Evolutionary conservation across 495 filamentous ascomycete species (phyloP).

Genomic region (Aspergillus baeticus): DNA sequence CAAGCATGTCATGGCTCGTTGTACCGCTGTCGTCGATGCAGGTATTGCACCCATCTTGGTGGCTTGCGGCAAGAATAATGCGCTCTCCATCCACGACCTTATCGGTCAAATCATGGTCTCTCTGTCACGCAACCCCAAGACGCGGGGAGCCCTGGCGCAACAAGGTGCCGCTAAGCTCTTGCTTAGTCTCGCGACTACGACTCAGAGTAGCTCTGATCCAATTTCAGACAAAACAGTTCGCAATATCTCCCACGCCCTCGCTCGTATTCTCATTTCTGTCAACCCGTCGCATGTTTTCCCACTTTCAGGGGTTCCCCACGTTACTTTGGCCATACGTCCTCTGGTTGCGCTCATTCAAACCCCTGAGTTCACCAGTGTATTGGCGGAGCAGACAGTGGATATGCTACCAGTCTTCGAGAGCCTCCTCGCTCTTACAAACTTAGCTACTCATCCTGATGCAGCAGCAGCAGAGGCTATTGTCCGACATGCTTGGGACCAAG

Average conservation of each 20-base stretch:
- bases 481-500: constrained; percentile 63
- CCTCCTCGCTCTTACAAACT: constrained; percentile 87
- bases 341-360: constrained; percentile 67
- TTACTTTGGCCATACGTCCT: constrained; percentile 75
- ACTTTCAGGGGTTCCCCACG: constrained; percentile 66
- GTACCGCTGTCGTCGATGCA: constrained; percentile 70
- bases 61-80: constrained; percentile 59
- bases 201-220: constrained; percentile 44
- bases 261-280: constrained; percentile 87
- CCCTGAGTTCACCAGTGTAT: constrained; percentile 37
- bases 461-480: constrained; percentile 69
- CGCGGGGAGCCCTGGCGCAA: constrained; percentile 78
- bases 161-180: constrained; percentile 88
- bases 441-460: constrained; percentile 74
- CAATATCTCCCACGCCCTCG: constrained; percentile 78
- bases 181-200: constrained; percentile 60
- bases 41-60: constrained; percentile 73
- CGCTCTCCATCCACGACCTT: constrained; percentile 68
- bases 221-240: constrained; percentile 48
- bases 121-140: constrained; percentile 65
- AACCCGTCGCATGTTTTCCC: constrained; percentile 86
- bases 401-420: constrained; percentile 90
- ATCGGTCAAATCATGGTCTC: constrained; percentile 70
- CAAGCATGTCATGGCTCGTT: constrained; percentile 71
- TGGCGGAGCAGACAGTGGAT: constrained; percentile 64